These are phyloP conservation scores for Hagleromyces aurorensis DNA, from an alignment of 805 yeast genomes.

Conservation along the genomic window DNA sequence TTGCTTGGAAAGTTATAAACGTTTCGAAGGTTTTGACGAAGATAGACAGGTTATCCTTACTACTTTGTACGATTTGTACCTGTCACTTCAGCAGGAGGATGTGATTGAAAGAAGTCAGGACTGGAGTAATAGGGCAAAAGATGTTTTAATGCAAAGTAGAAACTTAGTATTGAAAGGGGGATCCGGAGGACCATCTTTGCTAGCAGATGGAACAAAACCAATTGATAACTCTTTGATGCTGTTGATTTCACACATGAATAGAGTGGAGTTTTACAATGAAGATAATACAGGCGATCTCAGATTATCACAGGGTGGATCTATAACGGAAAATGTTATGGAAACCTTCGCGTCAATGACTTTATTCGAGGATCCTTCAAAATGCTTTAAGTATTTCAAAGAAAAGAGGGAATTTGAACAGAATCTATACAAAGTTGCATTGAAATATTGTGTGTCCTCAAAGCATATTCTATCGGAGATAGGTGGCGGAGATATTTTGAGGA, in stretches of 20 bases:
- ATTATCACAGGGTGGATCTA: conserved; percentile 33
- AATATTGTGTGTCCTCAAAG: conserved; percentile 51
- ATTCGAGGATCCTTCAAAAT: conserved; percentile 47
- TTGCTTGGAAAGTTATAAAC: conserved; percentile 68
- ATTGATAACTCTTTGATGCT: conserved; percentile 29
- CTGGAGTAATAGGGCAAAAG: conserved; percentile 64
- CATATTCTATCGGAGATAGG: conserved; percentile 46
- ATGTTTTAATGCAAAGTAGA: conserved; percentile 41
- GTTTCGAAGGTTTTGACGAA: conserved; percentile 56
- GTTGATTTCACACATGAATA: conserved; percentile 37
- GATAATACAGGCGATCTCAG: conserved; percentile 29
- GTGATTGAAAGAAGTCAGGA: conserved; percentile 31
- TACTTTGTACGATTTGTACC: conserved; percentile 76
- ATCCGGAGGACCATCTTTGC: conserved; percentile 3
- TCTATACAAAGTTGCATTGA: conserved; percentile 56
- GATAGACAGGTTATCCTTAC: conserved; percentile 70
- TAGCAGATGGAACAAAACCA: conserved; percentile 7
- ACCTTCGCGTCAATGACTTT: conserved; percentile 59
- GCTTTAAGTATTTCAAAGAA: conserved; percentile 47
- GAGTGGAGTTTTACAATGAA: conserved; percentile 24
- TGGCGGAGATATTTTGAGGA: conserved; percentile 37
- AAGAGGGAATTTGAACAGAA: conserved; percentile 59
- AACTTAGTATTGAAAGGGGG: conserved; percentile 38
- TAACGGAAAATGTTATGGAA: conserved; percentile 20
- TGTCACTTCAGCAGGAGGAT: conserved; percentile 44